phyloP scores from a whole-genome alignment of 1,284 basidiomycete species.

The Fomitopsis schrenkii region DNA sequence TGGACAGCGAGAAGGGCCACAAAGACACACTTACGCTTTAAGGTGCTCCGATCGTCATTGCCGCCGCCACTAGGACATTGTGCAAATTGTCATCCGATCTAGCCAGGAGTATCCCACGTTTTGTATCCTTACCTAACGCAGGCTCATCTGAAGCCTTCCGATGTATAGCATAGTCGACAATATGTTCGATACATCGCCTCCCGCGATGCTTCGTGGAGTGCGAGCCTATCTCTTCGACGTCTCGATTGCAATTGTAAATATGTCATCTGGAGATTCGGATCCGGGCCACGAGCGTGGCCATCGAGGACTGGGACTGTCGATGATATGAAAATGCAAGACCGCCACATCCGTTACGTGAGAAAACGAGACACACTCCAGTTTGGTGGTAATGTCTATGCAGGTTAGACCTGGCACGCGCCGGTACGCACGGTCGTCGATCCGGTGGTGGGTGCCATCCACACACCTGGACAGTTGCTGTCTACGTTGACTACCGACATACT shows the following conservation, averaged over 20 bases:
- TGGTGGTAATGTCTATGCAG: not conserved
- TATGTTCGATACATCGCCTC: not conserved
- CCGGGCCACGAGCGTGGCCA: not conserved
- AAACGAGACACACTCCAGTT: not conserved
- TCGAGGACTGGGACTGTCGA: not conserved
- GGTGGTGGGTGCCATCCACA: not conserved
- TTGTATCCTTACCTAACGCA: not conserved
- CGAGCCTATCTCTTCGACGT: not conserved
- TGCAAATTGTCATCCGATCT: not conserved
- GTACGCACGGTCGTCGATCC: not conserved
- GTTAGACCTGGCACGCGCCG: not conserved
- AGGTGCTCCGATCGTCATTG: conserved; percentile 6
- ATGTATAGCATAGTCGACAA: not conserved
- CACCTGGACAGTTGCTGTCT: not conserved
- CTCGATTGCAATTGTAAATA: not conserved
- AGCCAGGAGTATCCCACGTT: not conserved
- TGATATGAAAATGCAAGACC: not conserved
- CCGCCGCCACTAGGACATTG: conserved; percentile 1
- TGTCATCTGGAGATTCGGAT: not conserved
- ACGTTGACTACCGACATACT: not conserved
- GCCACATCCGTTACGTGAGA: not conserved
- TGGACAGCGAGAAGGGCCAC: conserved; percentile 52
- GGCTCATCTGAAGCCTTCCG: not conserved
- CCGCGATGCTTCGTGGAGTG: not conserved
- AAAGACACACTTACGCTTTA: conserved; percentile 36